Base-by-base conservation (phyloP, 2,329 filamentous ascomycete species). In the Aspergillus sp. region DNA sequence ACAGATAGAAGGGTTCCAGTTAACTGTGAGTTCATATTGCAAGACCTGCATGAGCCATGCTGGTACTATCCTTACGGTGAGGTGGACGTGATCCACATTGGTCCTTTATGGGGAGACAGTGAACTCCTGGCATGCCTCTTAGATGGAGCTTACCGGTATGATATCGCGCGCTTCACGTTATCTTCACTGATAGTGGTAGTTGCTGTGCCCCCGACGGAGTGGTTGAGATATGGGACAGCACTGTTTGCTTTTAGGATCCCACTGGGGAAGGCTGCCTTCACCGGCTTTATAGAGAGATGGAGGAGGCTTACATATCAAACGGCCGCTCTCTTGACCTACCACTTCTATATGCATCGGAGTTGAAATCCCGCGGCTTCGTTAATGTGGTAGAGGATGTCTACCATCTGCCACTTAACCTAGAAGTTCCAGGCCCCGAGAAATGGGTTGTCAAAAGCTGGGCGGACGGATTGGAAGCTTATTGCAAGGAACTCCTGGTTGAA, bases 391-490 rank as follows among this genome's bases (percentile, higher is more conserved):
- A 48, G 22, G 17, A 41, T 9, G 46, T 41, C 22, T 48, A 48
- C 35, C 19, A 14, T 41, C n/a, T 48, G 8, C 19, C 33, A 13
- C 24, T 48, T n/a, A 16, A 40, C 36, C 13, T 8, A n/a, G 19
- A 41, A 14, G 14, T n/a, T 11, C n/a, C 35, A 13, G 9, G 11
- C 9, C 46, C 17, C 19, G 20, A 24, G 35, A 48, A 36, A 22
- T 14, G 16, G n/a, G 26, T 48, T 9, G 19, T 48, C 17, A 22
- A 17, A 20, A 40, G 5, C 35, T 30, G 46, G 46, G 35, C 14
- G 24, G 46, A 48, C n/a, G 46, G 46, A 16, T 48, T 48, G 24
- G 46, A 48, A 42, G 20, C 46, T 32, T 48, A 48, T 41, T 17
- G 46, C 22, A 20, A 40, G 36, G 46, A 48, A 20, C 19, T 48